A percentile compares a stretch with the other conserved stretches of the same genome.
These are phyloP conservation scores for Monosporascus sp. DNA, from an alignment of 2,329 filamentous ascomycete genomes.

Conservation along the genomic window DNA sequence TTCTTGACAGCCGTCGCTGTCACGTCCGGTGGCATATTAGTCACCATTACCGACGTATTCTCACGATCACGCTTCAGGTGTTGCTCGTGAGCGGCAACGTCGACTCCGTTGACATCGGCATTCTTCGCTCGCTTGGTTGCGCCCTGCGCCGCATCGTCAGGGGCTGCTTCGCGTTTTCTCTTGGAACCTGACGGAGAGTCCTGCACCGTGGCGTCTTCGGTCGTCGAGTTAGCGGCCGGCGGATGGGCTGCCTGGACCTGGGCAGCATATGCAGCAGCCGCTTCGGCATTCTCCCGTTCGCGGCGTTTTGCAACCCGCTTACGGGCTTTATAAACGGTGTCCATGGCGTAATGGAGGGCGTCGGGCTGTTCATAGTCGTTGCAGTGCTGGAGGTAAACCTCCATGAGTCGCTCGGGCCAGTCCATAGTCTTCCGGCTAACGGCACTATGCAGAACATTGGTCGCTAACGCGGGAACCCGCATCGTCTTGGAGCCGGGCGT, in stretches of 20 bases:
- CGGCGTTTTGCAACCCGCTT: constrained; percentile 60
- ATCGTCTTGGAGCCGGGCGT: constrained; percentile 38
- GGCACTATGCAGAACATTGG: constrained; percentile 69
- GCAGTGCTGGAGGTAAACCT: constrained; percentile 73
- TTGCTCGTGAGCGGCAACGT: constrained; percentile 28
- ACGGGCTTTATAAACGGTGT: constrained; percentile 65
- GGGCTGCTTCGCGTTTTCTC: constrained; percentile 65
- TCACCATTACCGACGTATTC: constrained; percentile 78
- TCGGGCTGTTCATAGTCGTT: constrained; percentile 83
- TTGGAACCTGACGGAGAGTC: constrained; percentile 49
- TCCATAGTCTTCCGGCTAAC: constrained; percentile 59
- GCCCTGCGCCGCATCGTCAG: constrained; percentile 44
- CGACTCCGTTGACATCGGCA: constrained; percentile 27
- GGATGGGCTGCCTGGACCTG: constrained; percentile 29
- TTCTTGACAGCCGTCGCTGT: constrained; percentile 72
- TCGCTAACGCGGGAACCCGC: constrained; percentile 67
- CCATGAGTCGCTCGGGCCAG: constrained; percentile 70
- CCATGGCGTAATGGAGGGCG: constrained; percentile 66
- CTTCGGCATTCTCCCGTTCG: constrained; percentile 58
- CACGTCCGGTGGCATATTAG: constrained; percentile 65
- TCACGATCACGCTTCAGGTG: constrained; percentile 77
- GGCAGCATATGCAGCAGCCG: constrained; percentile 46
- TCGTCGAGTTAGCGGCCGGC: constrained; percentile 26
- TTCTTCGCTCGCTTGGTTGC: constrained; percentile 63
- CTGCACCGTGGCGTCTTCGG: constrained; percentile 19